Evolutionary conservation across 2,329 filamentous ascomycete species (phyloP).

Genomic region (Penicillium capsulatum): DNA sequence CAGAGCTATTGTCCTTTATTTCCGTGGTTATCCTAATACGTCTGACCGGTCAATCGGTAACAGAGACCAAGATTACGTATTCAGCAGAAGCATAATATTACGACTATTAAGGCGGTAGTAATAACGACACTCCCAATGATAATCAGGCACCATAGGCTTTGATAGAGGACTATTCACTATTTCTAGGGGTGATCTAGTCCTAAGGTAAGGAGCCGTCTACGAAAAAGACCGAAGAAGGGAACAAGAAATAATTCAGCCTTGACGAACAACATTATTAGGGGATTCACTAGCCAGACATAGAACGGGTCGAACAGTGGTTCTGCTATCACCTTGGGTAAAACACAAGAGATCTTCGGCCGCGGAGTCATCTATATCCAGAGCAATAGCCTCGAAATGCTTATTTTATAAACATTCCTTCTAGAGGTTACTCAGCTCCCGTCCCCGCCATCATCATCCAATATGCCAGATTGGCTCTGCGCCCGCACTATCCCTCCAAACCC

Average conservation of each 20-base stretch:
- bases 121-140: constrained; percentile 1
- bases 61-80: no score
- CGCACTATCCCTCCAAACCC: no score
- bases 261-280: not conserved
- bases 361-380: constrained; percentile 11
- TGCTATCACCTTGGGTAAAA: constrained; percentile 1
- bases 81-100: not conserved
- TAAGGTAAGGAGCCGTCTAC: constrained; percentile 3
- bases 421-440: constrained; percentile 4
- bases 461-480: no score
- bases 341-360: constrained; percentile 12
- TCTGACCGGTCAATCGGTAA: constrained; percentile 1
- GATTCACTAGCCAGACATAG: not conserved
- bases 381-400: constrained; percentile 5
- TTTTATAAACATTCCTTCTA: constrained; percentile 11
- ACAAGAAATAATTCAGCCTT: no score
- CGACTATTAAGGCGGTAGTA: not conserved
- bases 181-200: no score
- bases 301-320: not conserved
- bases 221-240: constrained; percentile 1
- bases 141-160: not conserved
- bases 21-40: constrained; percentile 3
- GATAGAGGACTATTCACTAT: not conserved
- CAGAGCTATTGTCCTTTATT: constrained; percentile 1
- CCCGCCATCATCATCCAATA: not conserved